Conservation (phyloP, 1,284 basidiomycete genomes). For the Cutaneotrichosporon spelunceum region DNA sequence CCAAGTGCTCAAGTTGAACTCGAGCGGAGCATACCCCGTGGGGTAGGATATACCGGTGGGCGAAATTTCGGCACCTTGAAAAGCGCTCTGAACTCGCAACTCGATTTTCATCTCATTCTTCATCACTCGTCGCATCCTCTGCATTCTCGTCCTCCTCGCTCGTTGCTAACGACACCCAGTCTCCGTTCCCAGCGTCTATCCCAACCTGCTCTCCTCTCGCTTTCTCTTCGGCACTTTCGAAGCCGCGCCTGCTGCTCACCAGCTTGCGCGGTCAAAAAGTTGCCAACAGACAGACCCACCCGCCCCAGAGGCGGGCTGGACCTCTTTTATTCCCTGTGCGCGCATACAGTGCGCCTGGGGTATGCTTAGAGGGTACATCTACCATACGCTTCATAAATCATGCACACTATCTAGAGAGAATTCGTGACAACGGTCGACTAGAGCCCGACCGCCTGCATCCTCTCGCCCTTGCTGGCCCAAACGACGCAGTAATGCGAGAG, state of each 20-base stretch:
- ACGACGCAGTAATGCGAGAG: conserved; percentile 81
- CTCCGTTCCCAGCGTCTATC: not conserved
- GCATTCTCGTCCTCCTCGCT: not conserved
- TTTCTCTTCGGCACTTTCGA: conserved; percentile 43
- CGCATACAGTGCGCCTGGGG: conserved; percentile 23
- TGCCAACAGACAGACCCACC: conserved; percentile 30
- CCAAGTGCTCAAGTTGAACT: too few relatives aligned
- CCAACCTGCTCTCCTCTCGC: not conserved
- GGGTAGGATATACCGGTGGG: not conserved
- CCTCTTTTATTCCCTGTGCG: conserved; percentile 42
- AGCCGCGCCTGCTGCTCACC: conserved; percentile 45
- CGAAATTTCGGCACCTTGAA: not conserved
- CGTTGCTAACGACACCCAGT: not conserved
- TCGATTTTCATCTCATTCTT: not conserved
- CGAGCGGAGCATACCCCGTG: not conserved
- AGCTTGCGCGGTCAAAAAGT: conserved; percentile 49
- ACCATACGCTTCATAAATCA: not conserved
- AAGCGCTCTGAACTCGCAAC: not conserved
- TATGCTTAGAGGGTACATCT: conserved; percentile 48
- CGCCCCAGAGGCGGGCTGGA: conserved; percentile 6
- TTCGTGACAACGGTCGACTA: too few relatives aligned
- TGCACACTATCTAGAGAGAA: not conserved
- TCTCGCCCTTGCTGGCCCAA: conserved; percentile 58
- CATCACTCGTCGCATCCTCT: not conserved
- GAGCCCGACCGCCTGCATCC: conserved; percentile 12